Base-by-base conservation (phyloP, 352 stramenopile species). In the Phytophthora nicotianae region DNA sequence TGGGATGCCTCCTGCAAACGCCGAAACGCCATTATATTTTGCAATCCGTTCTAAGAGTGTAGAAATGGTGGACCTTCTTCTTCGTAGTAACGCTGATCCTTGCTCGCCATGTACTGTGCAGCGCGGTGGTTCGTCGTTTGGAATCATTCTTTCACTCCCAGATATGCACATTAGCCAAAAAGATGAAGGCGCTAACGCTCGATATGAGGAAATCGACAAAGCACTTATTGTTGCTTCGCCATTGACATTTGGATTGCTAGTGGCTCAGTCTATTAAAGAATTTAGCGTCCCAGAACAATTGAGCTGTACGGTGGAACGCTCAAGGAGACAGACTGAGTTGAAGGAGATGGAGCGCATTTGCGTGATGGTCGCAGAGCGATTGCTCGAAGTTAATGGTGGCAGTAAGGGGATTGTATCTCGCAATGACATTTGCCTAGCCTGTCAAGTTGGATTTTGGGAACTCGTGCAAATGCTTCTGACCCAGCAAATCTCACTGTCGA, bases 1-100 rank as follows among this genome's bases (percentile, higher is more conserved):
- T 32, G 67, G 77, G 23, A 65, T 71, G 42, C 48, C 71, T 2
- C 47, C 72, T 1, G 58, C 65, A 4, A 75, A 75, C 24, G 72
- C 68, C 3, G 81, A 90, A 65, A 72, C 56, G 1, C 78, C 78
- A 14, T 52, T 90, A 5, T 88, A 75, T 42, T 90, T 88, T 40
- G 81, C 81, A 2, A 79, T 90, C 14, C 78, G 81, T 26, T 86
- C 78, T 0, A 83, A 62, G 32, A 84, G 55, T 37, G 68, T 62
- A 47, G 42, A 53, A 17, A 79, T 87, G 62, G 77, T 90, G 2
- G 58, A 81, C 5, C 62, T 87, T 3, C 56, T 90, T 46, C 55
- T 90, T 29, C 46, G 61, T 16, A 70, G 58, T 23, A 74, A 74
- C 7, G 78, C 79, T 26, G 63, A 81, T 42, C 50, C 75, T 1